Percentiles rank a stretch among this genome's conserved stretches.
phyloP scores from a whole-genome alignment of 1,284 basidiomycete genomes.

The Schizopora paradoxa region DNA sequence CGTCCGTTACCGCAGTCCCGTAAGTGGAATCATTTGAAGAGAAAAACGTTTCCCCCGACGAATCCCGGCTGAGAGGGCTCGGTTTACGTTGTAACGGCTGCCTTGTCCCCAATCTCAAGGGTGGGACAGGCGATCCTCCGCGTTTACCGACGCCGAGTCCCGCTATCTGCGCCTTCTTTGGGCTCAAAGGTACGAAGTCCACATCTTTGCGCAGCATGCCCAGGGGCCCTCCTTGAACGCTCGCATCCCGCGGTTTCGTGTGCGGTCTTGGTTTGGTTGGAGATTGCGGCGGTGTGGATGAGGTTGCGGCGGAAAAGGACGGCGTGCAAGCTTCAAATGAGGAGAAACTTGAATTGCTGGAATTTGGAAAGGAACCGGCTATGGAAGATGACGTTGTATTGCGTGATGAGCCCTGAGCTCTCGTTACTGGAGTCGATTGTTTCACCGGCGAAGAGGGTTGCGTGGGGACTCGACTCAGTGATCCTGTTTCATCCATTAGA shows the following conservation, averaged over 20 bases:
- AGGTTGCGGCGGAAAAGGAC: constrained; percentile 26
- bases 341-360: constrained; percentile 24
- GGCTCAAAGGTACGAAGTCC: constrained; percentile 64
- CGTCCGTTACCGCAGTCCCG: no score
- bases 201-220: constrained; percentile 64
- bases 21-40: constrained; percentile 6
- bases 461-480: constrained; percentile 13
- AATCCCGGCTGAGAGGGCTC: constrained; percentile 10
- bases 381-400: constrained; percentile 21
- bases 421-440: constrained; percentile 10
- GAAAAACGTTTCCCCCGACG: constrained; percentile 11
- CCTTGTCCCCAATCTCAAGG: not conserved
- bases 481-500: constrained; percentile 68
- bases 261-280: constrained; percentile 6
- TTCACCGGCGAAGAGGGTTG: constrained; percentile 5
- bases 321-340: constrained; percentile 31
- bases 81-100: constrained; percentile 5
- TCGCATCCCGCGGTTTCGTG: constrained; percentile 11
- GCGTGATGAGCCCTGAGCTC: constrained; percentile 18
- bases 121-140: constrained; percentile 16
- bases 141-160: constrained; percentile 30
- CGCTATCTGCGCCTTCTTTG: constrained; percentile 44
- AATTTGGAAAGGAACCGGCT: constrained; percentile 29
- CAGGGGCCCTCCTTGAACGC: constrained; percentile 40
- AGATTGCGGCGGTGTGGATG: constrained; percentile 15